Percentiles rank a stretch among this genome's conserved stretches.
phyloP scores from a whole-genome alignment of 257 asterid genomes.

The Cinchona pubescens region DNA sequence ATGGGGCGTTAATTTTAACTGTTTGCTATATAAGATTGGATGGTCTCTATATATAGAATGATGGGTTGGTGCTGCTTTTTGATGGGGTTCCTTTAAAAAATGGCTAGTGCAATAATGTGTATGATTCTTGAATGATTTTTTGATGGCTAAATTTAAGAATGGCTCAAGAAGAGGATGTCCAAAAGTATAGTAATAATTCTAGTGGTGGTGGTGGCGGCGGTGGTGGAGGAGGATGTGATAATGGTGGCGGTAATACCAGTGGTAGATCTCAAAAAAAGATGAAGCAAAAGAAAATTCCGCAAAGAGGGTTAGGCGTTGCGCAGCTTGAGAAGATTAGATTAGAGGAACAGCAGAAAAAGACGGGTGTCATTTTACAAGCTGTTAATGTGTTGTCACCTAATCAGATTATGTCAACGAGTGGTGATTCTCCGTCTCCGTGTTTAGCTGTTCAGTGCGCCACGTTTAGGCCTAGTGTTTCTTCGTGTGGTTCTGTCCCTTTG shows the following conservation, averaged over 20 bases:
- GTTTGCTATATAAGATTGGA: conserved; percentile 31
- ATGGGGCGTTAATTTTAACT: conserved; percentile 29
- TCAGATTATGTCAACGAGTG: conserved; percentile 37
- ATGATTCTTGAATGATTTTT: conserved; percentile 5
- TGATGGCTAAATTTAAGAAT: conserved; percentile 48
- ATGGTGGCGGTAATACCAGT: conserved; percentile 18
- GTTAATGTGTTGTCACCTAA: conserved; percentile 31
- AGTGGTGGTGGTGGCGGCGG: conserved; percentile 28
- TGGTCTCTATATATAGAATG: conserved; percentile 23
- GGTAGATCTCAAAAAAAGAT: conserved; percentile 42
- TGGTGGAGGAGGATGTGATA: conserved; percentile 5
- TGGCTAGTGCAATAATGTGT: conserved; percentile 6
- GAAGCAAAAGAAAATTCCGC: conserved; percentile 81
- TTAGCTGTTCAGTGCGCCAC: conserved; percentile 25
- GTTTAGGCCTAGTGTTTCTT: conserved; percentile 38
- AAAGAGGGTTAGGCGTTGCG: conserved; percentile 92
- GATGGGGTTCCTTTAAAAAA: conserved; percentile 31
- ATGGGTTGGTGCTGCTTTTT: conserved; percentile 14
- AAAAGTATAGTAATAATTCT: conserved; percentile 34
- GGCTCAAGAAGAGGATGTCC: conserved; percentile 59
- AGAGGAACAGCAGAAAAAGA: conserved; percentile 64
- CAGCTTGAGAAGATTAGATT: conserved; percentile 81
- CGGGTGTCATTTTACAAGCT: conserved; percentile 43
- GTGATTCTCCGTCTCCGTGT: conserved; percentile 27
- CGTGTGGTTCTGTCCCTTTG: conserved; percentile 28